Conservation (phyloP, 192 early-diverging fungal genomes). For the Linnemannia schmuckeri region DNA sequence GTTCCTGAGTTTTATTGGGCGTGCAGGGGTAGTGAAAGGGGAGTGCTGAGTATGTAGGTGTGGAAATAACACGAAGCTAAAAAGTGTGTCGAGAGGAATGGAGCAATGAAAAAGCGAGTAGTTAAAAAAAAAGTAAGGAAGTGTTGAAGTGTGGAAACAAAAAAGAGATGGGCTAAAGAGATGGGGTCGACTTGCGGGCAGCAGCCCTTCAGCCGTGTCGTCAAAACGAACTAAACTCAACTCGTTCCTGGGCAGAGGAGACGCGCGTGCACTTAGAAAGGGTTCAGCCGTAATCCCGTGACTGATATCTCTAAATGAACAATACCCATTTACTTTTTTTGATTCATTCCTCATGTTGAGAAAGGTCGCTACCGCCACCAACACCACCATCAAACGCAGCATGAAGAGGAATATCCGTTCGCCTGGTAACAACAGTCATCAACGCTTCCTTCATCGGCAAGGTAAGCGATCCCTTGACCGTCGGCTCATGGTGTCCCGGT, state of each 20-base stretch:
- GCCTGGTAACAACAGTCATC: slow-evolving; percentile 16
- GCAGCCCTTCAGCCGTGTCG: neutral
- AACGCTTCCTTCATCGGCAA: slow-evolving; percentile 54
- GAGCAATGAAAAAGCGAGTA: neutral
- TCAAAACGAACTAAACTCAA: neutral
- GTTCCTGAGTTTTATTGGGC: neutral
- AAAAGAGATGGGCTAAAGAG: neutral
- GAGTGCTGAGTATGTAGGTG: neutral
- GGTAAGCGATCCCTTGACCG: slow-evolving; percentile 11
- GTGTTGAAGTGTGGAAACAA: neutral
- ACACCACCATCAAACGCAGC: neutral
- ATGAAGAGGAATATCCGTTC: neutral
- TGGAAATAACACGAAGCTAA: neutral
- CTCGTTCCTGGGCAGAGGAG: neutral
- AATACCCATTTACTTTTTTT: neutral
- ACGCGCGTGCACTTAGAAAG: neutral
- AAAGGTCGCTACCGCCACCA: neutral
- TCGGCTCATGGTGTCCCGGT: slow-evolving; percentile 31
- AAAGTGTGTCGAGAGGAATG: neutral
- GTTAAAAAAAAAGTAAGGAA: neutral
- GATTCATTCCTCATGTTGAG: neutral
- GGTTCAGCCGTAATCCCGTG: neutral
- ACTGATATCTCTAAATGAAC: neutral
- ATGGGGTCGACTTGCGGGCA: neutral
- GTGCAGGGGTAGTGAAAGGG: neutral